Base-by-base conservation (phyloP, 1,139 yeast genomes). In the Candida tetrigidarum region DNA sequence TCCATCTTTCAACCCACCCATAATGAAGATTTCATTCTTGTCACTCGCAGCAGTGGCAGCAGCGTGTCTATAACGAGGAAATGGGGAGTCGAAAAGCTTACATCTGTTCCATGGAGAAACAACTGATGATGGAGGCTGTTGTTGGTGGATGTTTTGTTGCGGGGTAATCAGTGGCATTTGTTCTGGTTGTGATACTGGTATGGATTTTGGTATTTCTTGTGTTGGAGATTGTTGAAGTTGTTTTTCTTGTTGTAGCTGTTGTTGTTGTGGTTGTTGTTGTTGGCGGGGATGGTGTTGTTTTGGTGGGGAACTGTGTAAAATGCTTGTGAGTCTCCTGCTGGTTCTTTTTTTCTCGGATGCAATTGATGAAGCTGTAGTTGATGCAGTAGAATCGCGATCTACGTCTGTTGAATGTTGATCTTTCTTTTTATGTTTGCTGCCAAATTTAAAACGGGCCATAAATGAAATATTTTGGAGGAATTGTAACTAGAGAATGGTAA, bases 1-100 rank as follows among this genome's bases (percentile, higher is more conserved):
- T 43, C 92, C 91, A 45, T 92, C 97, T 59, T 92, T 87, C 43
- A 95, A 74, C 3, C 99, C 99, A 32, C 99, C 99, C 90, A 93
- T 92, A 37, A 95, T 78, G 62, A 83, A 91, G 20, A 92, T 73
- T 52, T 90, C 96, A 47, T 91, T 89, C 50, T 85, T 84, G 23
- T 91, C 96, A 18, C 96, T 84, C 8, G 86, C 72, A 39, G 83
- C 74, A 25, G 87, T 72, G 1, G 91, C 79, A 1, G 97, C 93
- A 0, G 96, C 90, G 64, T 93, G 98, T 56, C 98, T 85, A 62
- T 91, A 91, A 39, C 98, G 80, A 5, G 99, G 98, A 59, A 93
- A 91, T 0, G 98, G 98, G 3, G 95, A 85, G 55, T 87, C 82
- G 51, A 74, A 73, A 34, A 92, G 71, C 57, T 81, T 82, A 54